These are phyloP conservation scores for Diplocarpon rosae DNA, from an alignment of 2,329 filamentous ascomycete species.

Conservation along the genomic window DNA sequence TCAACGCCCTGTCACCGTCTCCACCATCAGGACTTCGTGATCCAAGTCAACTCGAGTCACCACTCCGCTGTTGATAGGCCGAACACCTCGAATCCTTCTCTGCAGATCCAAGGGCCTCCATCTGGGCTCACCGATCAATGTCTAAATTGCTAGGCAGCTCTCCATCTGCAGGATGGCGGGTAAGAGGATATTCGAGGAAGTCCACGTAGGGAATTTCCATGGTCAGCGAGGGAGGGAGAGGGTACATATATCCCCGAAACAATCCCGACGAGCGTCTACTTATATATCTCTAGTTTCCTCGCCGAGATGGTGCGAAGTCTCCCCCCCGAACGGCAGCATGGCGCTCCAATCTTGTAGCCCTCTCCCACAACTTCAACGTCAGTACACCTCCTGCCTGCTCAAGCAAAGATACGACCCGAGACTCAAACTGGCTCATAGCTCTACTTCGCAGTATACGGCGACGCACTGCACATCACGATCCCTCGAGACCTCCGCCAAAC, in stretches of 20 bases:
- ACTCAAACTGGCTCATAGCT: constrained; percentile 30
- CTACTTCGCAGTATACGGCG: constrained; percentile 49
- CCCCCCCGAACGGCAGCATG: constrained; percentile 6
- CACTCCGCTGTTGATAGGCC: too few relatives aligned
- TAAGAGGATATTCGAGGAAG: constrained; percentile 7
- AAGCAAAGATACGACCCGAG: too few relatives aligned
- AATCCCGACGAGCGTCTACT: not conserved
- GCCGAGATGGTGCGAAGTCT: not conserved
- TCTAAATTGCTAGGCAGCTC: too few relatives aligned
- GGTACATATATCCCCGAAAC: not conserved
- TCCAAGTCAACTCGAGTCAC: too few relatives aligned
- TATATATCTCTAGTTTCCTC: not conserved
- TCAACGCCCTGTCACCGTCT: too few relatives aligned
- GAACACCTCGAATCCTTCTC: too few relatives aligned
- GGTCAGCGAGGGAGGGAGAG: constrained; percentile 4
- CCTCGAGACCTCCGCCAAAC: constrained; percentile 38
- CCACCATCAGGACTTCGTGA: too few relatives aligned
- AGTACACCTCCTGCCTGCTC: constrained; percentile 11
- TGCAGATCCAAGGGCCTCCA: too few relatives aligned
- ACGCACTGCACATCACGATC: constrained; percentile 45
- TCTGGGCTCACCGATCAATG: not conserved
- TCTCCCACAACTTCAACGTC: constrained; percentile 48
- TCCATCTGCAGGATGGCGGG: not conserved
- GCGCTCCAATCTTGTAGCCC: constrained; percentile 45
- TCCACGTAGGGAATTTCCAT: constrained; percentile 11